Evolutionary conservation across 768 basidiomycete genomes (phyloP).

Genomic region (Termitomyces sp.): DNA sequence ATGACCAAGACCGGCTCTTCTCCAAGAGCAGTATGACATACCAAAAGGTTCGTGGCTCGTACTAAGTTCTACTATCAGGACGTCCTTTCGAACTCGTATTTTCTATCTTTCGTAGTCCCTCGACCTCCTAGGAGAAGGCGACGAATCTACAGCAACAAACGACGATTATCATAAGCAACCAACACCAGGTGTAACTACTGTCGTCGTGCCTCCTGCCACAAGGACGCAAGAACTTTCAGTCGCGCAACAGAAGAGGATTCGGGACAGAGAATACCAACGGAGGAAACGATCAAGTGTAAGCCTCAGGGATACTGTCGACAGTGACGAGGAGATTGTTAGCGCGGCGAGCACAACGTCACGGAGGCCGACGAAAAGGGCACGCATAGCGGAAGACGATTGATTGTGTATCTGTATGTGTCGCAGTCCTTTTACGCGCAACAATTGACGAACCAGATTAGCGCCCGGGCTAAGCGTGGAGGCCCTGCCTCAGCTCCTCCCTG

Average conservation of each 20-base stretch:
- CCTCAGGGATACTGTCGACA: constrained; percentile 62
- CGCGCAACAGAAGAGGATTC: constrained; percentile 68
- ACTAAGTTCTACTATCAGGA: too few species aligned
- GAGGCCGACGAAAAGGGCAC: constrained; percentile 64
- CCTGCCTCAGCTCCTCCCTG: too few species aligned
- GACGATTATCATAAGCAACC: constrained; percentile 65
- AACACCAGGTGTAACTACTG: constrained; percentile 71
- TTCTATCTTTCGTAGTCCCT: constrained; percentile 49
- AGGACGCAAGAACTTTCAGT: constrained; percentile 61
- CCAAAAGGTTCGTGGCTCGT: constrained; percentile 53
- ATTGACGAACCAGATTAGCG: neutral
- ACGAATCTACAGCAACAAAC: constrained; percentile 45
- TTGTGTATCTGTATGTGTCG: constrained; percentile 8
- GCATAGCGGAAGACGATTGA: constrained; percentile 64
- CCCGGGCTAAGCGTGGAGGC: too few species aligned
- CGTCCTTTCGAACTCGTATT: too few species aligned
- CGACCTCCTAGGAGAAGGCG: constrained; percentile 69
- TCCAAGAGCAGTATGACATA: constrained; percentile 76
- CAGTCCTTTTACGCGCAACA: neutral
- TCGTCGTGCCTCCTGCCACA: constrained; percentile 71
- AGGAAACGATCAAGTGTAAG: constrained; percentile 66
- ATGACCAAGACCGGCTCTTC: constrained; percentile 75
- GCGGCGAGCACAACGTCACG: constrained; percentile 43
- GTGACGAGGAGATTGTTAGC: constrained; percentile 64
- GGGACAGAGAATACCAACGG: constrained; percentile 80